phyloP scores from a whole-genome alignment of 345 rosid species.

The Populus euphratica region DNA sequence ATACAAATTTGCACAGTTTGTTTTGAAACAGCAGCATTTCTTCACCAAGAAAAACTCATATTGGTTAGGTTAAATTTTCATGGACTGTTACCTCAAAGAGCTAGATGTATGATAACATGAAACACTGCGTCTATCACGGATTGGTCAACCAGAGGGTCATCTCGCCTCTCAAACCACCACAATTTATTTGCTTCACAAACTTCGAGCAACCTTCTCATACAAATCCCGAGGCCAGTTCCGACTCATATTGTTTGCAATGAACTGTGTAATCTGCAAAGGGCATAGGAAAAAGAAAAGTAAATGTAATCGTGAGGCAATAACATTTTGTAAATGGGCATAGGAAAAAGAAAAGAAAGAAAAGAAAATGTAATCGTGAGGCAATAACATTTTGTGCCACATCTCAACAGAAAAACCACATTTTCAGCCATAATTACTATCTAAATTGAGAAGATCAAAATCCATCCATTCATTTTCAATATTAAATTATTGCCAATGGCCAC shows the following conservation, averaged over 20 bases:
- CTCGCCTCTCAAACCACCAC: not conserved
- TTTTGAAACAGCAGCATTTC: not conserved
- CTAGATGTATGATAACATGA: not conserved
- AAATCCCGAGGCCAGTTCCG: conserved; percentile 89
- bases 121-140: not conserved
- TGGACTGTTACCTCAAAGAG: not conserved
- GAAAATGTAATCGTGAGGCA: no score
- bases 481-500: not conserved
- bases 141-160: not conserved
- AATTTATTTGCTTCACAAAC: conserved; percentile 50
- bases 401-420: not conserved
- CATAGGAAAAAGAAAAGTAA: not conserved
- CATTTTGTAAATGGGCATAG: no score
- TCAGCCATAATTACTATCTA: not conserved
- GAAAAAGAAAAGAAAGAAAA: no score
- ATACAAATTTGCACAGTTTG: not conserved
- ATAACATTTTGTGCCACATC: not conserved
- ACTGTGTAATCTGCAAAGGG: conserved; percentile 66
- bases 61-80: not conserved
- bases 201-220: conserved; percentile 70
- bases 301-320: no score
- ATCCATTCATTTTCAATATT: not conserved
- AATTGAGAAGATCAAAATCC: not conserved
- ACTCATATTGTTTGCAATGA: conserved; percentile 78
- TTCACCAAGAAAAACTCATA: not conserved